A percentile compares a stretch with the other conserved stretches of the same genome.
phyloP scores from a whole-genome alignment of 768 basidiomycete genomes.

The Phanerodontia chrysosporium region DNA sequence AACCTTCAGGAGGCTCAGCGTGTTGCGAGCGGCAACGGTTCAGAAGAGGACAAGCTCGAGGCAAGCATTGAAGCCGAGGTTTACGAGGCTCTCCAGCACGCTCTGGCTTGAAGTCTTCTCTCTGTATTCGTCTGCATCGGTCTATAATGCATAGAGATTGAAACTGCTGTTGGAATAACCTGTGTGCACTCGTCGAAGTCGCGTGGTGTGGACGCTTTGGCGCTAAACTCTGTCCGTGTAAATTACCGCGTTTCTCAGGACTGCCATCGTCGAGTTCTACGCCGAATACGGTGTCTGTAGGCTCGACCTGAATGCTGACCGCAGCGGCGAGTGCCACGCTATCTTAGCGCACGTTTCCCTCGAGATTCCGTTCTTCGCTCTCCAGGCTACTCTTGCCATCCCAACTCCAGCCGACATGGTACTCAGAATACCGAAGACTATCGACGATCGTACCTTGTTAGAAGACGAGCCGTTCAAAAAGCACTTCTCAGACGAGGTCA shows the following conservation, averaged over 20 bases:
- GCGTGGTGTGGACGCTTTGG: not conserved
- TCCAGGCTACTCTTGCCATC: not conserved
- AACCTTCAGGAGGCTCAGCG: constrained; percentile 87
- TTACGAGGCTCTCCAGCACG: constrained; percentile 91
- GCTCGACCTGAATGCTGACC: not conserved
- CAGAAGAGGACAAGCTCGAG: constrained; percentile 91
- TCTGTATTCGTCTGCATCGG: not conserved
- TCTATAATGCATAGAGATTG: constrained; percentile 4
- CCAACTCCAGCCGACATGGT: constrained; percentile 1
- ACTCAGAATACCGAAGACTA: constrained; percentile 13
- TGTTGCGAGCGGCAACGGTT: constrained; percentile 76
- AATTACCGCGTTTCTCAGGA: constrained; percentile 2
- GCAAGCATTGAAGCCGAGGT: constrained; percentile 94
- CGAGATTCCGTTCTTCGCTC: not conserved
- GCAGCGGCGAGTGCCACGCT: not conserved
- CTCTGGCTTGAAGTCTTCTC: constrained; percentile 48
- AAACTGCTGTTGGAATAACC: not conserved
- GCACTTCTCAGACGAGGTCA: constrained; percentile 9
- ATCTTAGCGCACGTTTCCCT: not conserved
- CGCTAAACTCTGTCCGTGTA: not conserved
- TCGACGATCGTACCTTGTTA: constrained; percentile 18
- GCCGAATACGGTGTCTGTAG: not conserved
- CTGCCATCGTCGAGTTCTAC: not conserved
- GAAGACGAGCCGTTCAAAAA: constrained; percentile 21
- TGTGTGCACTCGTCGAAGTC: not conserved